These are phyloP conservation scores for Isabelozyma rhagii DNA, from an alignment of 805 yeast species.

Conservation along the genomic window DNA sequence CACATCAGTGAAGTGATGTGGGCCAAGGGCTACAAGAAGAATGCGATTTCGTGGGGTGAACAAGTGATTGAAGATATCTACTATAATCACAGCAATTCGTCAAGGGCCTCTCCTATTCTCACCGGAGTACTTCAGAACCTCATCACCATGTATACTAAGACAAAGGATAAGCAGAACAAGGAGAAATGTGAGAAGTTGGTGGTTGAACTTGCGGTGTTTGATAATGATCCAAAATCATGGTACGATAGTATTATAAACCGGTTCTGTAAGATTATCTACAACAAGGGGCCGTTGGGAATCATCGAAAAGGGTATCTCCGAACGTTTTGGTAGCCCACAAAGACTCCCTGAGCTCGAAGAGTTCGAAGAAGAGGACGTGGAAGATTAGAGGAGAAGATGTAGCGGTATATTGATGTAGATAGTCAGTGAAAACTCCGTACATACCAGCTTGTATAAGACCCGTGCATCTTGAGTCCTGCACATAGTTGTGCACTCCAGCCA, in stretches of 20 bases:
- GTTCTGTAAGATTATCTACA: constrained; percentile 36
- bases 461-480: background rate
- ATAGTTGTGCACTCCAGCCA: constrained; percentile 5
- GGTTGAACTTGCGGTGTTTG: constrained; percentile 21
- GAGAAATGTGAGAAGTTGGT: constrained; percentile 25
- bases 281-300: constrained; percentile 41
- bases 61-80: constrained; percentile 37
- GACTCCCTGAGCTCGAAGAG: constrained; percentile 37
- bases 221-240: constrained; percentile 25
- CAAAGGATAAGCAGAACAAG: constrained; percentile 19
- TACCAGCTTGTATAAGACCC: background rate
- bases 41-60: constrained; percentile 41
- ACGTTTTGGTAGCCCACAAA: constrained; percentile 32
- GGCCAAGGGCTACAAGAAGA: constrained; percentile 35
- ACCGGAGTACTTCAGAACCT: constrained; percentile 29
- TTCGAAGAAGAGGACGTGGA: constrained; percentile 41
- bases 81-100: constrained; percentile 22
- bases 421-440: background rate
- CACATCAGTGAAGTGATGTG: constrained; percentile 42
- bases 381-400: background rate
- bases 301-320: constrained; percentile 38
- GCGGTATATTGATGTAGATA: constrained; percentile 1
- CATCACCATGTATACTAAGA: constrained; percentile 25
- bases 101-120: constrained; percentile 26
- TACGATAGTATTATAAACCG: constrained; percentile 30